Conservation (phyloP, 108 stramenopile species). For the Asterionellopsis glacialis region DNA sequence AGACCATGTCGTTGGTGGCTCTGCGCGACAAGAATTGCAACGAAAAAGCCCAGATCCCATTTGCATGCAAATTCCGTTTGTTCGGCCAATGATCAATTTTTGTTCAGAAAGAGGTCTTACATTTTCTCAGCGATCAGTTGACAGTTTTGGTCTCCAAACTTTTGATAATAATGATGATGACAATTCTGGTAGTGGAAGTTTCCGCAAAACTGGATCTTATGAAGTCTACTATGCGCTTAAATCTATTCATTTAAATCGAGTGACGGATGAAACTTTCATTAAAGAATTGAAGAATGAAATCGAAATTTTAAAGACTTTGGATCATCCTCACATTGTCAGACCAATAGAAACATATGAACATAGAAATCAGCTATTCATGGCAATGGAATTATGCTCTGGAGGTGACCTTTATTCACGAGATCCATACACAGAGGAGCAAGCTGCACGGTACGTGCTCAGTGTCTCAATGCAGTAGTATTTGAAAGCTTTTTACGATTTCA, state of each 20-base stretch:
- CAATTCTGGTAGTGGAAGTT: background rate
- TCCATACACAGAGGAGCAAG: slow-evolving; percentile 77
- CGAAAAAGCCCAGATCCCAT: background rate
- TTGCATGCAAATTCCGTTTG: slow-evolving; percentile 2
- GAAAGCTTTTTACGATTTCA: too few species aligned
- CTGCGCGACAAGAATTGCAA: slow-evolving; percentile 23
- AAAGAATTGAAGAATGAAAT: slow-evolving; percentile 69
- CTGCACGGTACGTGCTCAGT: slow-evolving; percentile 34
- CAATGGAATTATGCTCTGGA: slow-evolving; percentile 69
- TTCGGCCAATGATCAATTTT: background rate
- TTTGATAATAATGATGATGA: too few species aligned
- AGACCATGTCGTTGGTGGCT: slow-evolving; percentile 35
- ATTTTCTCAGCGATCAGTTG: too few species aligned
- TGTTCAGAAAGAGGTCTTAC: background rate
- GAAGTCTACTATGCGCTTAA: slow-evolving; percentile 50
- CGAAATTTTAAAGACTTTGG: slow-evolving; percentile 20
- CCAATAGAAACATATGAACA: slow-evolving; percentile 75
- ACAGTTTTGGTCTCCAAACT: too few species aligned
- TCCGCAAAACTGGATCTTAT: background rate
- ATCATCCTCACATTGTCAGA: slow-evolving; percentile 90
- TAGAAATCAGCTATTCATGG: slow-evolving; percentile 63
- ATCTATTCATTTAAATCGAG: slow-evolving; percentile 56
- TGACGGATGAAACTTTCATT: slow-evolving; percentile 24
- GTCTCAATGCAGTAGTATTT: slow-evolving; percentile 13
- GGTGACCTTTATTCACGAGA: slow-evolving; percentile 80